These are phyloP conservation scores for Candida dubliniensis DNA, from an alignment of 1,139 yeast species.

Conservation along the genomic window DNA sequence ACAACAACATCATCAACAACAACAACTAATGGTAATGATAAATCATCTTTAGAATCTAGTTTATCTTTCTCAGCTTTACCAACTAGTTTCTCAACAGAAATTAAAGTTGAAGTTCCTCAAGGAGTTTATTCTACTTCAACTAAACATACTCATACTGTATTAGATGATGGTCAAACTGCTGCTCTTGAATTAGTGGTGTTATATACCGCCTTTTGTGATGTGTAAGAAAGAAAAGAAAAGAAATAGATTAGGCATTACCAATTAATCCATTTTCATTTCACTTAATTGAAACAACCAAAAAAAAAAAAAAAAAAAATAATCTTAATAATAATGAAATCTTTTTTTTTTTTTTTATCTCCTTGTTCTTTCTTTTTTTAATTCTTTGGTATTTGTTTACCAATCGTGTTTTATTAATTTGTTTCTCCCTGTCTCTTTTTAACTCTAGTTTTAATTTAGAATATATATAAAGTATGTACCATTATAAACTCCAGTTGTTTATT, in stretches of 20 bases:
- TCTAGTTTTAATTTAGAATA: too few species aligned
- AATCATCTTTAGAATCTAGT: too few species aligned
- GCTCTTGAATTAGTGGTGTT: conserved; percentile 34
- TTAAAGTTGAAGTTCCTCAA: conserved; percentile 19
- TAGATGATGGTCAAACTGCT: conserved; percentile 29
- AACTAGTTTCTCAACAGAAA: conserved; percentile 7
- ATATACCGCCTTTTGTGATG: conserved; percentile 27
- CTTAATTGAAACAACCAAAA: too few species aligned
- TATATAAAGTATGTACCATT: not conserved
- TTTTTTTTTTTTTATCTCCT: not conserved
- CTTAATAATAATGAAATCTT: not conserved
- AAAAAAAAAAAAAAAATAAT: too few species aligned
- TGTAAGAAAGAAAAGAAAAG: too few species aligned
- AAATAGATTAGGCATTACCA: too few species aligned
- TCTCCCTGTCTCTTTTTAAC: not conserved
- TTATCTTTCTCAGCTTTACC: too few species aligned
- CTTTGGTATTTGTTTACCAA: not conserved
- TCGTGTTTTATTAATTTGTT: not conserved
- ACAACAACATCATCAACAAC: conserved; percentile 8
- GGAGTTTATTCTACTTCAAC: conserved; percentile 29
- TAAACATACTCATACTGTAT: conserved; percentile 22
- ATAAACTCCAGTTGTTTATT: not conserved
- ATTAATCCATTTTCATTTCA: too few species aligned
- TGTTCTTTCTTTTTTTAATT: not conserved
- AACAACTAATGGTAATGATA: conserved; percentile 1